Conservation (phyloP, 495 filamentous ascomycete species). For the Aspergillus homomorphus region DNA sequence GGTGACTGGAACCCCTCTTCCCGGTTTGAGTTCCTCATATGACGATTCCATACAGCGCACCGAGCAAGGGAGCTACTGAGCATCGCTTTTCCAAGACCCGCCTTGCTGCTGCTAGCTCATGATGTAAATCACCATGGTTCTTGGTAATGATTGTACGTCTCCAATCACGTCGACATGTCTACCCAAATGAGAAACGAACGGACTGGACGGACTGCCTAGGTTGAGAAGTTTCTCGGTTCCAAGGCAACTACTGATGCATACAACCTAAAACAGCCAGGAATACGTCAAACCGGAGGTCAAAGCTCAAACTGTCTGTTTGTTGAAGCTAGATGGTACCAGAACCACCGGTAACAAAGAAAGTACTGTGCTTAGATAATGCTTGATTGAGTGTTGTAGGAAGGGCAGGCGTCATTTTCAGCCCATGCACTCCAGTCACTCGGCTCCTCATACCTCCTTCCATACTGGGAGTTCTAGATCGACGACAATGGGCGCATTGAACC, state of each 20-base stretch:
- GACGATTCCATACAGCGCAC: neutral
- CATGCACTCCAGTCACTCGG: neutral
- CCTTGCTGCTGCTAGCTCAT: slow-evolving; percentile 4
- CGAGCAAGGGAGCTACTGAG: slow-evolving; percentile 2
- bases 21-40: neutral
- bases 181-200: neutral
- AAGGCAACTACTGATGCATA: slow-evolving; percentile 11
- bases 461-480: slow-evolving; percentile 72
- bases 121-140: neutral
- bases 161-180: neutral
- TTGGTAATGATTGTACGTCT: neutral
- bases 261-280: slow-evolving; percentile 3
- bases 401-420: neutral
- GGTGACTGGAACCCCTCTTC: neutral
- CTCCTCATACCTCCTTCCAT: slow-evolving; percentile 24
- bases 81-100: neutral
- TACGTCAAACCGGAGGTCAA: slow-evolving; percentile 17
- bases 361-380: neutral
- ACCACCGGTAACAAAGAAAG: slow-evolving; percentile 2
- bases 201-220: neutral
- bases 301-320: slow-evolving; percentile 16
- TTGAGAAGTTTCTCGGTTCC: slow-evolving; percentile 3
- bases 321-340: slow-evolving; percentile 3
- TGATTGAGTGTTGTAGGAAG: neutral
- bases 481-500: slow-evolving; percentile 71